These are phyloP conservation scores for Chondrus crispus DNA, from an alignment of 23 red algal species.

Conservation along the genomic window DNA sequence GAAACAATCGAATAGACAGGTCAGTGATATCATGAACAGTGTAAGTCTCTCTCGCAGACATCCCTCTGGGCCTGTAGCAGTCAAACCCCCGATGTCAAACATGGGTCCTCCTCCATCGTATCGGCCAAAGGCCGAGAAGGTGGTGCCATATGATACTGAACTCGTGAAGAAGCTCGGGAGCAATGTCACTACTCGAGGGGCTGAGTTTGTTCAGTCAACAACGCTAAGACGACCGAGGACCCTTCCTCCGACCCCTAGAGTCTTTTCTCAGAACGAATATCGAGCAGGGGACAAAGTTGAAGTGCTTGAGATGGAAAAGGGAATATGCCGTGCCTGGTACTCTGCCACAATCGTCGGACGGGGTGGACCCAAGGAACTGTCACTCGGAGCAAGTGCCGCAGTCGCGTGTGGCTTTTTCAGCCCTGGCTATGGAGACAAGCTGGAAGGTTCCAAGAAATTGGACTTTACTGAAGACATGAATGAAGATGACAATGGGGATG, in stretches of 20 bases:
- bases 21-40: too few relatives aligned
- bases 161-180: not conserved
- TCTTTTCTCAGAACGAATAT: conserved; percentile 48
- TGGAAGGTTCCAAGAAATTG: not conserved
- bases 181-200: not conserved
- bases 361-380: not conserved
- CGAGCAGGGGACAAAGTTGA: conserved; percentile 45
- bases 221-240: conserved; percentile 5
- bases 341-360: conserved; percentile 26
- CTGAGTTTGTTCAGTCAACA: not conserved
- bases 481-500: conserved; percentile 1
- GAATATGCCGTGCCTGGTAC: conserved; percentile 55
- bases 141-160: not conserved
- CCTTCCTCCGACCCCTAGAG: conserved; percentile 46
- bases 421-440: not conserved
- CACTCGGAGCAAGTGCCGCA: conserved; percentile 20
- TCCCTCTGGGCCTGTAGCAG: too few relatives aligned
- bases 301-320: conserved; percentile 49
- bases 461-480: conserved; percentile 1
- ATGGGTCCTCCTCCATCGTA: not conserved
- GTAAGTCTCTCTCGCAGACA: too few relatives aligned
- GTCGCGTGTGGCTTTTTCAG: not conserved
- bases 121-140: not conserved
- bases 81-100: not conserved
- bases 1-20: not conserved